These are phyloP conservation scores for Martiniozyma asiatica DNA, from an alignment of 1,139 yeast species.

Conservation along the genomic window DNA sequence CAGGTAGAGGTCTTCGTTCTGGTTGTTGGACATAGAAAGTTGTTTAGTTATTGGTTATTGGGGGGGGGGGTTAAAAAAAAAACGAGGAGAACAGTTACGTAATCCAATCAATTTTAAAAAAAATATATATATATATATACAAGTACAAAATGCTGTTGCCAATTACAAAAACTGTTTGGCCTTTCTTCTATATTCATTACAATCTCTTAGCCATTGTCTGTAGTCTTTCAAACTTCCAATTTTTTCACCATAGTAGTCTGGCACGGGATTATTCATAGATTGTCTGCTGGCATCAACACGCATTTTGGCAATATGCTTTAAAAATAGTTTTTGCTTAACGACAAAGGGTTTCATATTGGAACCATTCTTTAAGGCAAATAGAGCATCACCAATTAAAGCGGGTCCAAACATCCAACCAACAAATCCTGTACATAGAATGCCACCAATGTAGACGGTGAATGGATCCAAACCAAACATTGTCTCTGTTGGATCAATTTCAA, in stretches of 20 bases:
- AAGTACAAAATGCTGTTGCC: too few species aligned
- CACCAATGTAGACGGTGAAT: slow-evolving; percentile 59
- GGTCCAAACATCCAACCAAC: slow-evolving; percentile 83
- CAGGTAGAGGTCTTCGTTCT: slow-evolving; percentile 34
- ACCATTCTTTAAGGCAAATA: slow-evolving; percentile 49
- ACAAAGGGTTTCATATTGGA: slow-evolving; percentile 34
- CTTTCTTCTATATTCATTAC: slow-evolving; percentile 82
- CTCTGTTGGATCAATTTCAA: slow-evolving; percentile 76
- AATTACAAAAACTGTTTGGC: too few species aligned
- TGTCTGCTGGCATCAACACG: slow-evolving; percentile 93
- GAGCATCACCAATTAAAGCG: slow-evolving; percentile 48
- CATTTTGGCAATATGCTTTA: slow-evolving; percentile 59
- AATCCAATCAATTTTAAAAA: too few species aligned
- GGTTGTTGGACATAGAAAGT: slow-evolving; percentile 10
- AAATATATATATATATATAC: too few species aligned
- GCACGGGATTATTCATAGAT: slow-evolving; percentile 87
- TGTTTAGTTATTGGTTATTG: neutral
- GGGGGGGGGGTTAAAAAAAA: neutral
- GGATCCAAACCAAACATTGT: slow-evolving; percentile 77
- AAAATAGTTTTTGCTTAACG: slow-evolving; percentile 58
- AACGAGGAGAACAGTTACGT: neutral
- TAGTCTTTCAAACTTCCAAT: slow-evolving; percentile 78
- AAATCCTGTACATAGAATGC: slow-evolving; percentile 56
- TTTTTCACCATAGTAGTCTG: slow-evolving; percentile 95
- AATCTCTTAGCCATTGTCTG: slow-evolving; percentile 92